Evolutionary conservation across 2,329 filamentous ascomycete genomes (phyloP), one percentile per base, ranked within the genome.

Genomic region (Botrytis aclada): DNA sequence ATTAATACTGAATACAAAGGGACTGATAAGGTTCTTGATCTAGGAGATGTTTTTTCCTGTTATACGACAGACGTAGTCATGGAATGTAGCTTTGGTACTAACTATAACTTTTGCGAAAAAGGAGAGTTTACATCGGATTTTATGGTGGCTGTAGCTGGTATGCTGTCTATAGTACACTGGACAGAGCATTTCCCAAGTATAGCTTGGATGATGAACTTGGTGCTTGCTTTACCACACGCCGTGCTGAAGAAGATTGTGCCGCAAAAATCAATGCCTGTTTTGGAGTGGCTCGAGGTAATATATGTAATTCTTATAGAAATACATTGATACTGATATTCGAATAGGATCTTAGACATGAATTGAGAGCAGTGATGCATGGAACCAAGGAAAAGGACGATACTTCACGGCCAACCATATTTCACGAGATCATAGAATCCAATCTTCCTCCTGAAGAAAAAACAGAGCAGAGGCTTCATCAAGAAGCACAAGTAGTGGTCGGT

Each of bases 361-460:
- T 71, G 25, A 71, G 61, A 18, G 39, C 20, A 34, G 70, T 71
- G 16, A 71, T 71, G 61, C 8, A 56, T 41, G 70, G 63, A 56
- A 66, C 47, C 37, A 61, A 60, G 51, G 39, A 61, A 16, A 58
- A 56, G 37, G 61, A 61, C 6, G 47, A 67, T 60, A 18, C 29
- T 8, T 43, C 58, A 29, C 71, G 76, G 78, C 54, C 73, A 75
- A 80, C 76, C 10, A 76, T 80, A 67, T 80, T 79, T 70, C 78
- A n/a, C 70, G 78, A 14, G 45, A 76, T 54, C 75, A 74, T 66
- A 41, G 22, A 43, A n/a, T 72, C 70, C 2, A 51, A 77, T n/a
- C 79, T 85, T 0, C 81, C 83, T 1, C 58, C 74, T 1, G 45
- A 76, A 8, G 83, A 84, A 47, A 84, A 83, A 74, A 75, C 77